Percentiles rank a stretch among this genome's conserved stretches.
These are phyloP conservation scores for Colletotrichum sansevieriae DNA, from an alignment of 2,329 filamentous ascomycete species.

Conservation along the genomic window DNA sequence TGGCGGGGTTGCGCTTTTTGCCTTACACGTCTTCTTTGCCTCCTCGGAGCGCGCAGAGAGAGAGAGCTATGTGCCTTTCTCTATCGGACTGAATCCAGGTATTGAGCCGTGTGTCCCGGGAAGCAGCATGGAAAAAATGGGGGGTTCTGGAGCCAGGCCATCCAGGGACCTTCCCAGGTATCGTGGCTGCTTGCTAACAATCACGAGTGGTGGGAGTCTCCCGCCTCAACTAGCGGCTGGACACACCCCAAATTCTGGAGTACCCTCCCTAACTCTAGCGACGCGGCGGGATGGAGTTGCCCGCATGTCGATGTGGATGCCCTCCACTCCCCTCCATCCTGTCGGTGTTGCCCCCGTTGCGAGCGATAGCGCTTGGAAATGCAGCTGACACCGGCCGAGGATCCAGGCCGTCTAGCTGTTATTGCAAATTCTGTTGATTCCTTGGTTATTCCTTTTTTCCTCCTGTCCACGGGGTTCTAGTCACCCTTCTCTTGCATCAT, in stretches of 20 bases:
- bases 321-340: constrained; percentile 31
- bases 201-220: not conserved
- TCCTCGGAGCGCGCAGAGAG: not conserved
- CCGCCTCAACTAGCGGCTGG: constrained; percentile 14
- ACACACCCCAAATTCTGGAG: constrained; percentile 3
- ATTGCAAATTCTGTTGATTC: not conserved
- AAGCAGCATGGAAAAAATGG: constrained; percentile 16
- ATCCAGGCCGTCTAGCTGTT: constrained; percentile 7
- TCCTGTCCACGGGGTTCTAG: constrained; percentile 22
- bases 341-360: constrained; percentile 30
- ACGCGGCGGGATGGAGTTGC: constrained; percentile 9
- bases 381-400: constrained; percentile 15
- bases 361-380: constrained; percentile 28
- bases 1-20: constrained; percentile 6
- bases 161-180: constrained; percentile 26
- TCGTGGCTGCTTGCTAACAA: constrained; percentile 19
- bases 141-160: constrained; percentile 1
- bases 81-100: not conserved
- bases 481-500: constrained; percentile 29
- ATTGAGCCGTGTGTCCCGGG: not conserved
- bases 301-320: constrained; percentile 19
- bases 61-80: constrained; percentile 4
- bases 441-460: constrained; percentile 3
- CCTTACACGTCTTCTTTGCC: constrained; percentile 12
- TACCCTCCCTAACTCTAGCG: not conserved